Evolutionary conservation across 1,284 basidiomycete species (phyloP).

Genomic region (Meripilus lineatus): DNA sequence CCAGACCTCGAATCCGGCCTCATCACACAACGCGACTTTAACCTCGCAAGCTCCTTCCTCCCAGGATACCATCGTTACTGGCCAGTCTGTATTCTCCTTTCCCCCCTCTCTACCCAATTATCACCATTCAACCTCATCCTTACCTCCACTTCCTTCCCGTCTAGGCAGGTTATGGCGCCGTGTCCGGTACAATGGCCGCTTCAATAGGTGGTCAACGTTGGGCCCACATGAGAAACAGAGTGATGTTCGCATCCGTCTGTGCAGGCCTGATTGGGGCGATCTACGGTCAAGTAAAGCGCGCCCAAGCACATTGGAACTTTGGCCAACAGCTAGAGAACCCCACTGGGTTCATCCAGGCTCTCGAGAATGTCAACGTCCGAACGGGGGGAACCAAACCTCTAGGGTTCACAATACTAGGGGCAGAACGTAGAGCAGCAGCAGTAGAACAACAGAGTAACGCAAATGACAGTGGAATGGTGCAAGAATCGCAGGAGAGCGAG

Average conservation of each 20-base stretch:
- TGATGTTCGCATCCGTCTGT: conserved; percentile 10
- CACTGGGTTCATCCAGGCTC: conserved; percentile 34
- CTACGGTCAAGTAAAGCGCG: conserved; percentile 18
- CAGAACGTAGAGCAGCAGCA: conserved; percentile 7
- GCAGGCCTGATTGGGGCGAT: conserved; percentile 15
- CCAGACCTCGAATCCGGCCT: conserved; percentile 55
- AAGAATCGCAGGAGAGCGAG: neutral
- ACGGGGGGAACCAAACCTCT: conserved; percentile 15
- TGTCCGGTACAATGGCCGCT: too few relatives aligned
- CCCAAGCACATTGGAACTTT: conserved; percentile 18
- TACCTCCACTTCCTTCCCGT: conserved; percentile 2
- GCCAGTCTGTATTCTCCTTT: conserved; percentile 30
- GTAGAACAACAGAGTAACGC: neutral
- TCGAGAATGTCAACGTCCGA: conserved; percentile 33
- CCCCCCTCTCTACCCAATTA: neutral
- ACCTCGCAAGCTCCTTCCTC: conserved; percentile 44
- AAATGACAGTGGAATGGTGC: neutral
- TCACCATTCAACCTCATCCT: conserved; percentile 3
- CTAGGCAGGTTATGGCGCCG: conserved; percentile 20
- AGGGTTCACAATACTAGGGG: conserved; percentile 10
- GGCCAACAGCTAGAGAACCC: conserved; percentile 39
- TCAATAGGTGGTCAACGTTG: too few relatives aligned
- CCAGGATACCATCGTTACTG: conserved; percentile 39
- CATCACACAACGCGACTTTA: conserved; percentile 51
- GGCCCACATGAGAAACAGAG: too few relatives aligned